Conservation (phyloP, 1,284 basidiomycete genomes). For the Cutaneotrichosporon cyanovorans region DNA sequence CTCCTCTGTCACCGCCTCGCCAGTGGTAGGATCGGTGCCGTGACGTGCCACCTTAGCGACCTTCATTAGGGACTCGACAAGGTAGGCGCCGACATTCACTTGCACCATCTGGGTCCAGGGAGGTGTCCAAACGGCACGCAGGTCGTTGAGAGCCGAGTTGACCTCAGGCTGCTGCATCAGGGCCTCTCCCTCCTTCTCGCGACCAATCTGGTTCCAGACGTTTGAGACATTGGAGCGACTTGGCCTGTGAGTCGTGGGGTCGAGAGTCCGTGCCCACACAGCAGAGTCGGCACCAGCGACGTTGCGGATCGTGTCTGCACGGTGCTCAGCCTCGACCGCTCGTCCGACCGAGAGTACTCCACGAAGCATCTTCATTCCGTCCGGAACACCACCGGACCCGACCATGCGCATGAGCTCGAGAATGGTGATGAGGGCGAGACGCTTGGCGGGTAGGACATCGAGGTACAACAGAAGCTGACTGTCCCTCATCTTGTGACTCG, state of each 20-base stretch:
- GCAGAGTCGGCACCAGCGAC: slow-evolving; percentile 41
- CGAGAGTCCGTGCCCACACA: slow-evolving; percentile 30
- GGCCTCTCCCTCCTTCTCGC: slow-evolving; percentile 45
- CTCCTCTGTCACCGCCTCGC: slow-evolving; percentile 51
- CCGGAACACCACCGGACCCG: slow-evolving; percentile 64
- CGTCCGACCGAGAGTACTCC: slow-evolving; percentile 75
- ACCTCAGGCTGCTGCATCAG: slow-evolving; percentile 24
- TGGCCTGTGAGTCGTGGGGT: slow-evolving; percentile 32
- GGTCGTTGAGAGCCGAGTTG: slow-evolving; percentile 54
- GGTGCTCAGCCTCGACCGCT: slow-evolving; percentile 81
- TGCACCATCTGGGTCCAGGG: slow-evolving; percentile 73
- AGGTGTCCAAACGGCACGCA: slow-evolving; percentile 61
- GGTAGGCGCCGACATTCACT: slow-evolving; percentile 71
- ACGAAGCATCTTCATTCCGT: slow-evolving; percentile 86
- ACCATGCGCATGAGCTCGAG: slow-evolving; percentile 81
- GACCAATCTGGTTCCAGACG: slow-evolving; percentile 44
- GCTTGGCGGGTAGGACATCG: slow-evolving; percentile 64
- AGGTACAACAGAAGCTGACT: slow-evolving; percentile 53
- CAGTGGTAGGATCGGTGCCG: slow-evolving; percentile 48
- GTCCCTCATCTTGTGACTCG: slow-evolving; percentile 23
- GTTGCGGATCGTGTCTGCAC: slow-evolving; percentile 68
- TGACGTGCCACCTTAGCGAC: slow-evolving; percentile 68
- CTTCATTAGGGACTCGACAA: slow-evolving; percentile 77
- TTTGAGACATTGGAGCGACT: slow-evolving; percentile 18
- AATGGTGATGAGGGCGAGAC: slow-evolving; percentile 81